Conservation (phyloP, 2,329 filamentous ascomycete genomes). For the Myriangium duriaei region DNA sequence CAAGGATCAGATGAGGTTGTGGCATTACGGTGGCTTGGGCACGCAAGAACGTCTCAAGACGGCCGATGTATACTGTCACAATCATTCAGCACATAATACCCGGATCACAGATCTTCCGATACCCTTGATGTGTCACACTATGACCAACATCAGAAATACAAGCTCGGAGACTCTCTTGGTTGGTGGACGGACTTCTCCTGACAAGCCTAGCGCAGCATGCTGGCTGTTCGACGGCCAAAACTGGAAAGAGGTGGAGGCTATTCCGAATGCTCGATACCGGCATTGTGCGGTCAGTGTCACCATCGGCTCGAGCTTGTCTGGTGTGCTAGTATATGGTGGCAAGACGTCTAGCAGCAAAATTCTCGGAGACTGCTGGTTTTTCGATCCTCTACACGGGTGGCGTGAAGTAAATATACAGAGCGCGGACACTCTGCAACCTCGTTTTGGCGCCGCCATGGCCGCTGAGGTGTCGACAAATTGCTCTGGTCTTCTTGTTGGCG, state of each 20-base stretch:
- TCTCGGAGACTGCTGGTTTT: slow-evolving; percentile 31
- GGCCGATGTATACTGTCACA: slow-evolving; percentile 30
- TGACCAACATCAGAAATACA: slow-evolving; percentile 46
- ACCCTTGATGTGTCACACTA: slow-evolving; percentile 58
- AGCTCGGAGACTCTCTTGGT: slow-evolving; percentile 47
- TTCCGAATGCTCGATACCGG: slow-evolving; percentile 63
- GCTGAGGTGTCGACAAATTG: slow-evolving; percentile 15
- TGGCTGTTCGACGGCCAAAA: slow-evolving; percentile 54
- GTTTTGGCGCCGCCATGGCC: slow-evolving; percentile 47
- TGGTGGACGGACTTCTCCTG: slow-evolving; percentile 69
- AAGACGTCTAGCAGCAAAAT: slow-evolving; percentile 31
- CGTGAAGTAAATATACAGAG: neutral
- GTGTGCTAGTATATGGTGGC: slow-evolving; percentile 34
- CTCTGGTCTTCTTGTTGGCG: slow-evolving; percentile 57
- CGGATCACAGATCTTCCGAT: slow-evolving; percentile 19
- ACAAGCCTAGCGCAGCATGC: slow-evolving; percentile 55
- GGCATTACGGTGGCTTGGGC: slow-evolving; percentile 31
- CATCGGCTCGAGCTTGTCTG: slow-evolving; percentile 18
- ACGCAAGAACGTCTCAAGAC: slow-evolving; percentile 36
- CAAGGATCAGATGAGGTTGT: neutral
- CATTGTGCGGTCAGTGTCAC: slow-evolving; percentile 49
- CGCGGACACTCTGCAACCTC: slow-evolving; percentile 21
- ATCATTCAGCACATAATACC: slow-evolving; percentile 18
- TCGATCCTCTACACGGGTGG: slow-evolving; percentile 42
- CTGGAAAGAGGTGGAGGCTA: slow-evolving; percentile 53